These are phyloP conservation scores for Acorus calamus DNA, from an alignment of 106 monocot species.

Conservation along the genomic window DNA sequence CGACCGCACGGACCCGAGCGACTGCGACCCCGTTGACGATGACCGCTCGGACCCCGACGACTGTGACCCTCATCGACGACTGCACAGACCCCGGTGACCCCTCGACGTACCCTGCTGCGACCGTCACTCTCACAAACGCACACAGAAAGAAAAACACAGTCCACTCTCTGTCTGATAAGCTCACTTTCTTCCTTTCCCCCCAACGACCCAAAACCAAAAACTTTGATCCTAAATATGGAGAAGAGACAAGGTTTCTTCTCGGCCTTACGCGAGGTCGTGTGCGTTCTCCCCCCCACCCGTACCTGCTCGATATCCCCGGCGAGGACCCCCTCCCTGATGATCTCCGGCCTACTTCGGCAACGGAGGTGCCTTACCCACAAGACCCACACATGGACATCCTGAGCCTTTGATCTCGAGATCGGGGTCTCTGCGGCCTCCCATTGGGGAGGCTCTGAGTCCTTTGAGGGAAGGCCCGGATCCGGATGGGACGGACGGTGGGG, in stretches of 20 bases:
- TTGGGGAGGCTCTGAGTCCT: conserved; percentile 49
- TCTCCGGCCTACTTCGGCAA: conserved; percentile 6
- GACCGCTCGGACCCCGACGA: no score
- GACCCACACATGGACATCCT: neutral
- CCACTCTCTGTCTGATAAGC: no score
- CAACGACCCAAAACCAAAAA: no score
- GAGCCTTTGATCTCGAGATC: conserved; percentile 29
- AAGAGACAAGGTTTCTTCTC: conserved; percentile 83
- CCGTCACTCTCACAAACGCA: no score
- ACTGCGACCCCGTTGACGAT: no score
- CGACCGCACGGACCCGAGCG: no score
- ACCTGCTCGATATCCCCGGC: conserved; percentile 19
- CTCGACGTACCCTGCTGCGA: no score
- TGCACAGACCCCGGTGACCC: no score
- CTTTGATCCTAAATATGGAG: conserved; percentile 31
- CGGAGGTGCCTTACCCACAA: conserved; percentile 1
- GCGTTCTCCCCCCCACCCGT: conserved; percentile 47
- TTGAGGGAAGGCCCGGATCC: conserved; percentile 70
- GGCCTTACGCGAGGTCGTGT: conserved; percentile 54
- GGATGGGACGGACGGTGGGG: conserved; percentile 4
- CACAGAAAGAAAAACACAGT: no score
- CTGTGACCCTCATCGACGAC: no score
- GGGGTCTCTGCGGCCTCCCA: conserved; percentile 36
- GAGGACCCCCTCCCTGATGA: conserved; percentile 9
- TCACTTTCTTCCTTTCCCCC: no score